phyloP scores from a whole-genome alignment of 2,329 filamentous ascomycete species.

The Clarireedia paspali region DNA sequence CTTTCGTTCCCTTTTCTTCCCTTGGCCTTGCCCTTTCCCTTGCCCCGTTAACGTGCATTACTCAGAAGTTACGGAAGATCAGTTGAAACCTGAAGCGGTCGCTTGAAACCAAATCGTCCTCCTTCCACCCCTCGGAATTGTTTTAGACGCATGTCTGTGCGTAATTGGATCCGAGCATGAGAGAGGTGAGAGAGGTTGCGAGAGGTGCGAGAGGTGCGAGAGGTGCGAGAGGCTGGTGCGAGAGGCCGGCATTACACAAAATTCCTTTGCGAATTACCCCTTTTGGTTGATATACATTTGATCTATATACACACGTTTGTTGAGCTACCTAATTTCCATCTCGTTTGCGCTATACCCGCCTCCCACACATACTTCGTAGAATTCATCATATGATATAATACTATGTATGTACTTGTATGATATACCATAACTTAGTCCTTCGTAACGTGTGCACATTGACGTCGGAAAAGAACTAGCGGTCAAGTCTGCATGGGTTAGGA shows the following conservation, averaged over 20 bases:
- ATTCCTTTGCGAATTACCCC: no score
- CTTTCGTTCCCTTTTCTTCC: no score
- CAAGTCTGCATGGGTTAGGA: constrained; percentile 22
- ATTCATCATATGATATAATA: constrained; percentile 7
- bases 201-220: background rate
- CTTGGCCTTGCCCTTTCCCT: no score
- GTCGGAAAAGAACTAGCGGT: constrained; percentile 27
- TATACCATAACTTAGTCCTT: no score
- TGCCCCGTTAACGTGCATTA: constrained; percentile 6
- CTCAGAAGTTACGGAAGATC: constrained; percentile 15
- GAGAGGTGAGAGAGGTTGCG: background rate
- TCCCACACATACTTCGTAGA: no score
- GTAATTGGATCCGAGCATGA: constrained; percentile 15
- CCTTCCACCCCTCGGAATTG: constrained; percentile 25
- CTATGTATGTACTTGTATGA: background rate
- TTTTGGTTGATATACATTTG: no score
- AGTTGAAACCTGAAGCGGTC: constrained; percentile 26
- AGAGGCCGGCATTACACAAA: background rate
- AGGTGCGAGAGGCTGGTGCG: background rate
- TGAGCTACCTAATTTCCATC: no score
- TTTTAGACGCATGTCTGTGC: constrained; percentile 29
- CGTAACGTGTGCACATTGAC: constrained; percentile 14
- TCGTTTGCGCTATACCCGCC: no score
- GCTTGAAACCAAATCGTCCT: constrained; percentile 29
- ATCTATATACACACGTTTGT: no score